phyloP scores from a whole-genome alignment of 139 green algal species.

The Spirogloea muscicola region DNA sequence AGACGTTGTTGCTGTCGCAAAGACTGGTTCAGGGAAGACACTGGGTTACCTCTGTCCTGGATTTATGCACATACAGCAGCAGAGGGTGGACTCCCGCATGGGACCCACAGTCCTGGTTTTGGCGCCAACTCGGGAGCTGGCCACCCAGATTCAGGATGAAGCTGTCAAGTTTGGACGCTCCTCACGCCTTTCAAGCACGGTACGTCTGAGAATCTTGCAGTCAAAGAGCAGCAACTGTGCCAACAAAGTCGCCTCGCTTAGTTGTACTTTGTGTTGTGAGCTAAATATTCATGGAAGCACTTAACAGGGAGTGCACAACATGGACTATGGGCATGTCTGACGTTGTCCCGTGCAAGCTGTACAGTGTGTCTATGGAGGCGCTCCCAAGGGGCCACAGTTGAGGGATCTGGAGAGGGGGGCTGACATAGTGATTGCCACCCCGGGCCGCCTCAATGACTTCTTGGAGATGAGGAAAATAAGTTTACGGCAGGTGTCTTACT shows the following conservation, averaged over 20 bases:
- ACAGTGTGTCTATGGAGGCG: conserved; percentile 56
- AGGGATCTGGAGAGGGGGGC: neutral
- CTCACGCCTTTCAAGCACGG: neutral
- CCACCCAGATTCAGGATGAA: neutral
- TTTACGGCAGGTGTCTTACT: neutral
- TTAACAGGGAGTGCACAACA: no score
- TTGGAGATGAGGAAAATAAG: neutral
- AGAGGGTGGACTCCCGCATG: conserved; percentile 34
- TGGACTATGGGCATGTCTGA: no score
- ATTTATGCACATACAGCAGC: neutral
- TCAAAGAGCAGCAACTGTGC: neutral
- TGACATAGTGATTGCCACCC: neutral
- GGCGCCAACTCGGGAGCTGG: conserved; percentile 2
- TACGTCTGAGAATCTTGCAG: no score
- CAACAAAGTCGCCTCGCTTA: no score
- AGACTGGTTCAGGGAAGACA: neutral
- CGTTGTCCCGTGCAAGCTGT: no score
- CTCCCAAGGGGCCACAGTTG: neutral
- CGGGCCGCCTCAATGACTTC: neutral
- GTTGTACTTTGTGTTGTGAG: no score
- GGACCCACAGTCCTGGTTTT: neutral
- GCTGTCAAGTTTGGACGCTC: neutral
- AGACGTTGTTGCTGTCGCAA: neutral
- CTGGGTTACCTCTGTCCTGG: neutral
- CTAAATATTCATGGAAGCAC: no score